Evolutionary conservation across 345 rosid genomes (phyloP), one percentile per base, ranked within the genome.

Genomic region (Eucalyptus tenuipes): DNA sequence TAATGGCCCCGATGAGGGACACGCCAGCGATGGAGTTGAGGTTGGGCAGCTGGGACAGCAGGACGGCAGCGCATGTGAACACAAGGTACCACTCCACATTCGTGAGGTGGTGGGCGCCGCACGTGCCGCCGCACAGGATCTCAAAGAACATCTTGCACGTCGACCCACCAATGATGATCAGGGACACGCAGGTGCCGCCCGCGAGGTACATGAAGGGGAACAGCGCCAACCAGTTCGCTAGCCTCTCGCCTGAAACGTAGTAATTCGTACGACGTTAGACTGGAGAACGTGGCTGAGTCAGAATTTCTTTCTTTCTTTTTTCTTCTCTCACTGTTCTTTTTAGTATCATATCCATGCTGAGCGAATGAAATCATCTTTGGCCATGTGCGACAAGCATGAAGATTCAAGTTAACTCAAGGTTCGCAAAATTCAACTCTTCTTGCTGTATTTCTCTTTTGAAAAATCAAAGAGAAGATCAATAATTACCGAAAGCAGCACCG

Each of bases 161-260:
- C 8, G 87, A 24, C n/a, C 95, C 96, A 86, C 97, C 96, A 50
- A 94, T 89, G 87, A 94, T 91, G 71, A 94, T 90, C 59, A 95
- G 80, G 55, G 95, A 87, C 59, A 92, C 86, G 89, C 96, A 94
- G 13, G 96, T 94, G n/a, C 97, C 97, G 49, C 88, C 96, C 2
- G 97, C 95, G 64, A 95, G 95, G 92, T 95, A 93, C 93, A 92
- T 88, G 81, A 94, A 75, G 27, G 97, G 97, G 79, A 94, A 88
- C 55, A 94, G 42, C 15, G 92, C 96, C 7, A 95, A 89, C 92
- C 93, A 90, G 8, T 92, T 95, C 49, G 92, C 92, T 44, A 90
- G 68, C 90, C 88, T 94, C 53, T 89, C 93, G 57, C 97, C 97
- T 95, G 89, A 87, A 79, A 59, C 14, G 8, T 29, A 6, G 10